phyloP scores from a whole-genome alignment of 345 rosid genomes.

The Corchorus capsularis region DNA sequence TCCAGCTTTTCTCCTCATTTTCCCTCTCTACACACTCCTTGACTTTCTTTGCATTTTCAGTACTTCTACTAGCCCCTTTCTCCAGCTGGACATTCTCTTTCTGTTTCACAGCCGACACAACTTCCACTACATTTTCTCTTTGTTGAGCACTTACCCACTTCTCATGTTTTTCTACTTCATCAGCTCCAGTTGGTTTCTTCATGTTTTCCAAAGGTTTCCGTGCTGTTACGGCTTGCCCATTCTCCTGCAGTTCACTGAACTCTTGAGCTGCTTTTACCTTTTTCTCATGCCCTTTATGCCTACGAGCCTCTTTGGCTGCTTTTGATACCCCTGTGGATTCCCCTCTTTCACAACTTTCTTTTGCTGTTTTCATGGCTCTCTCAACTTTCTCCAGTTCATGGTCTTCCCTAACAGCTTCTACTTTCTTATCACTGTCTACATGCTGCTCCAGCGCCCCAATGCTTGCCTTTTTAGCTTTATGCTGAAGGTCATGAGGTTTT shows the following conservation, averaged over 20 bases:
- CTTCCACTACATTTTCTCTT: conserved; percentile 34
- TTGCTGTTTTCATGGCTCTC: conserved; percentile 29
- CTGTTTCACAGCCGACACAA: conserved; percentile 36
- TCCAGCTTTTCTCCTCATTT: conserved; percentile 45
- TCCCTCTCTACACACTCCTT: conserved; percentile 18
- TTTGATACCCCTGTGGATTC: conserved; percentile 30
- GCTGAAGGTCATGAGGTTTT: conserved; percentile 36
- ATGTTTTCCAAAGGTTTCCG: conserved; percentile 37
- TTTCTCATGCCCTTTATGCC: conserved; percentile 33
- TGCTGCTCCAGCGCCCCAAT: conserved; percentile 36
- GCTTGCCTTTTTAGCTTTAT: conserved; percentile 39
- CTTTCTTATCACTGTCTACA: conserved; percentile 31
- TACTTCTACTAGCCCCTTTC: conserved; percentile 30
- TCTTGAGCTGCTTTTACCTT: conserved; percentile 40
- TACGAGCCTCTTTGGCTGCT: conserved; percentile 37
- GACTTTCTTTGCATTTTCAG: conserved; percentile 27
- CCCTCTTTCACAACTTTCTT: conserved; percentile 28
- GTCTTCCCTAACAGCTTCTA: conserved; percentile 41
- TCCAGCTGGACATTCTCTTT: conserved; percentile 30
- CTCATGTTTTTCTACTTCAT: conserved; percentile 36
- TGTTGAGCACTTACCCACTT: conserved; percentile 34
- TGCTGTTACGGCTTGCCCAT: conserved; percentile 34
- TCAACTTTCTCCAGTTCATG: conserved; percentile 32
- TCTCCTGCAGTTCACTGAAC: conserved; percentile 36
- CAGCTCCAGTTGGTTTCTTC: conserved; percentile 35